phyloP scores from a whole-genome alignment of 202 grass and related monocot genomes.

The Cymbopogon flexuosus region DNA sequence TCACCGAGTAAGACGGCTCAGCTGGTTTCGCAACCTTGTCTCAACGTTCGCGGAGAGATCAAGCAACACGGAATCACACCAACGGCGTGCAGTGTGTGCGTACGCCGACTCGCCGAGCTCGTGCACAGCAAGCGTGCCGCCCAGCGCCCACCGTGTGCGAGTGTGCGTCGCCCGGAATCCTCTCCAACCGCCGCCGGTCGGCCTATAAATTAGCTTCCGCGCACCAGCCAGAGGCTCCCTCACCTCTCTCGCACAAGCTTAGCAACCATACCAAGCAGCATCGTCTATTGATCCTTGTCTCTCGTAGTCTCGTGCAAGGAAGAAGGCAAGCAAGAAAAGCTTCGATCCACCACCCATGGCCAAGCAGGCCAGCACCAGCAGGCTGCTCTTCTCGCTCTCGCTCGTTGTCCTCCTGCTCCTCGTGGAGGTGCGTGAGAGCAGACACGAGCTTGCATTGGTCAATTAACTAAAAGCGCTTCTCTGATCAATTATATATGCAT shows the following conservation, averaged over 20 bases:
- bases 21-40: neutral
- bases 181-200: neutral
- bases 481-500: neutral
- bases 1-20: neutral
- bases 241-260: neutral
- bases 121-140: neutral
- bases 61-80: neutral
- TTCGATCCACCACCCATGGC: conserved; percentile 20
- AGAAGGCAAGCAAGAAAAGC: neutral
- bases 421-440: conserved; percentile 29
- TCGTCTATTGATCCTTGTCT: too few species aligned
- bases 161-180: neutral
- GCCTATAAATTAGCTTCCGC: conserved; percentile 17
- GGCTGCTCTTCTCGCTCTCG: conserved; percentile 22
- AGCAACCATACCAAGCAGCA: neutral
- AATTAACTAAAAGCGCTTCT: neutral
- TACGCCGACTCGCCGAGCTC: neutral
- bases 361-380: neutral
- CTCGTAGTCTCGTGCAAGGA: neutral
- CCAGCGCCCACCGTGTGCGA: too few species aligned
- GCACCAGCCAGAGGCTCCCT: neutral
- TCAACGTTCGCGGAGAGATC: neutral
- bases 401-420: conserved; percentile 40
- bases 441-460: too few species aligned
- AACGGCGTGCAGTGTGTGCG: neutral